Evolutionary conservation across 345 rosid species (phyloP).

Genomic region (Hibiscus syriacus): DNA sequence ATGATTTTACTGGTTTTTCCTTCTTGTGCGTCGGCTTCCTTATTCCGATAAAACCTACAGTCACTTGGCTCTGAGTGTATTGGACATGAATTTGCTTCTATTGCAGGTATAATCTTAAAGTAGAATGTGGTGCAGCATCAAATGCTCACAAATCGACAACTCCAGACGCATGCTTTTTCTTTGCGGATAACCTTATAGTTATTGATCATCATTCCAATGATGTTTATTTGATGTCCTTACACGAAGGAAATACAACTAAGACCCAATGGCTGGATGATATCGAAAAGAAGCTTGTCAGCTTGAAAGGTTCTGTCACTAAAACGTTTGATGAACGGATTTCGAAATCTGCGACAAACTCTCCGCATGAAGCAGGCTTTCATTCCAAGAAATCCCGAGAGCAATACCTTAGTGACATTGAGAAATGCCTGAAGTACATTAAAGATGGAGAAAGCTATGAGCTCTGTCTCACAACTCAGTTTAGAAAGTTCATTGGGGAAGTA

Average conservation of each 20-base stretch:
- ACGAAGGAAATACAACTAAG: slow-evolving; percentile 30
- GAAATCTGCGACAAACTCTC: slow-evolving; percentile 17
- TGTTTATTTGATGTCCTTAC: slow-evolving; percentile 58
- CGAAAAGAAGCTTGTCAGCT: slow-evolving; percentile 48
- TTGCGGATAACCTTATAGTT: slow-evolving; percentile 64
- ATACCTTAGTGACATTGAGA: slow-evolving; percentile 57
- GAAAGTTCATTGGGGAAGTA: slow-evolving; percentile 38
- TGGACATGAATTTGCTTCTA: not conserved
- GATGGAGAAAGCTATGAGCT: slow-evolving; percentile 99
- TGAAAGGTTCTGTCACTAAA: slow-evolving; percentile 26
- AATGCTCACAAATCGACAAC: slow-evolving; percentile 68
- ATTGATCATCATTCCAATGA: slow-evolving; percentile 69
- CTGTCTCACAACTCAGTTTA: slow-evolving; percentile 77
- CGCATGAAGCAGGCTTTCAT: slow-evolving; percentile 32
- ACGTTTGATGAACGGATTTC: slow-evolving; percentile 24
- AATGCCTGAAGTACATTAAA: slow-evolving; percentile 65
- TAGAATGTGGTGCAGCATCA: slow-evolving; percentile 66
- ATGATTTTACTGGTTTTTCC: not conserved
- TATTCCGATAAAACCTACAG: not conserved
- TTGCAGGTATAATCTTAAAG: slow-evolving; percentile 80
- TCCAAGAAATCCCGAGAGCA: slow-evolving; percentile 59
- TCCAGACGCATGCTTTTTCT: slow-evolving; percentile 96
- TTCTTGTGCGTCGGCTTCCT: not conserved
- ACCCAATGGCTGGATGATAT: slow-evolving; percentile 58
- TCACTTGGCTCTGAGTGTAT: not conserved